These are phyloP conservation scores for Cryphonectria japonica DNA, from an alignment of 2,329 filamentous ascomycete genomes.

Conservation along the genomic window DNA sequence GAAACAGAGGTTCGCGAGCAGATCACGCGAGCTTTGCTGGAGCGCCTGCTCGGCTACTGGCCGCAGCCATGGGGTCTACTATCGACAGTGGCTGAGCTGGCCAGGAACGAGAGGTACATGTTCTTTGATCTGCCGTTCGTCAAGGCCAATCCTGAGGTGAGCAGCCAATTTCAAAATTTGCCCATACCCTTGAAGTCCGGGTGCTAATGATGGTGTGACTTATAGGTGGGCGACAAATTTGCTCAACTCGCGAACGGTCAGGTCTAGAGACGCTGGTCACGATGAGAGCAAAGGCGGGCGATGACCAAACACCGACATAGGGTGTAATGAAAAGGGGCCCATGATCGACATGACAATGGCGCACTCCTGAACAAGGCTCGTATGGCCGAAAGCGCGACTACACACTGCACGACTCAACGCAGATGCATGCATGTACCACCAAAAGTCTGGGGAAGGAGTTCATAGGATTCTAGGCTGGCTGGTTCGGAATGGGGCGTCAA, in stretches of 20 bases:
- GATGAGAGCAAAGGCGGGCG: not conserved
- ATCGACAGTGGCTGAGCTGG: conserved; percentile 82
- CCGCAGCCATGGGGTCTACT: conserved; percentile 96
- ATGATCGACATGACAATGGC: not conserved
- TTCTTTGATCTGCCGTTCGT: conserved; percentile 95
- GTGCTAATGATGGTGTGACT: not conserved
- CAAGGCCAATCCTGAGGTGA: conserved; percentile 85
- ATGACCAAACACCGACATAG: not conserved
- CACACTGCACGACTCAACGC: not conserved
- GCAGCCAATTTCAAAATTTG: conserved; percentile 25
- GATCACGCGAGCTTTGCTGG: conserved; percentile 84
- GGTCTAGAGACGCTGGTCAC: not conserved
- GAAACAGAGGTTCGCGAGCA: conserved; percentile 85
- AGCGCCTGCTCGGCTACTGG: conserved; percentile 85
- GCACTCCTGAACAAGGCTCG: not conserved
- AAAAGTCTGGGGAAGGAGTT: conserved; percentile 39
- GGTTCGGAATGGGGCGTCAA: conserved; percentile 9
- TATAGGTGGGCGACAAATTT: conserved; percentile 10
- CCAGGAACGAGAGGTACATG: conserved; percentile 87
- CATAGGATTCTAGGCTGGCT: conserved; percentile 37
- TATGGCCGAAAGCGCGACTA: not conserved
- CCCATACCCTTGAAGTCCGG: not conserved
- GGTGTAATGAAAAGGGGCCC: not conserved
- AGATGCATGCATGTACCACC: conserved; percentile 4
- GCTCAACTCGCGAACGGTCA: conserved; percentile 5